Evolutionary conservation across 2,329 filamentous ascomycete species (phyloP), one percentile per base, ranked within the genome.

Genomic region (Aspergillus melleus): DNA sequence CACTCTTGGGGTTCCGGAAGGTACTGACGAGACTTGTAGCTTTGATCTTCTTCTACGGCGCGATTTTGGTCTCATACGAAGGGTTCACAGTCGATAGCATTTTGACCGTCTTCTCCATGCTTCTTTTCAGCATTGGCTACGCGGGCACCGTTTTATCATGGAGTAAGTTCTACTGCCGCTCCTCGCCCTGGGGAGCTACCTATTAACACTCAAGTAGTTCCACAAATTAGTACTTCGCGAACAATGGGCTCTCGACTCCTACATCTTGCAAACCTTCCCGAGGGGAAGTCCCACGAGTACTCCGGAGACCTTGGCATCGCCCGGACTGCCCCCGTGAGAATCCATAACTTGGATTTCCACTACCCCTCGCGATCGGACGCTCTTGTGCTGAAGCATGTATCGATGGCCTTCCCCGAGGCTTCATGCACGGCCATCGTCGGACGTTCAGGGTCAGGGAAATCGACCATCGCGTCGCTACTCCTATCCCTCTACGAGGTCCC

Each of bases 371-470:
- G 83, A 0, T 81, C 81, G 0, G 73, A 79, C 1, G 78, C 78
- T 0, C 70, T 72, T 0, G 84, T 91, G 0, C 79, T 97, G 2
- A 80, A 81, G 10, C 79, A 85, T 22, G 73, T 96, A n/a, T 86
- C 81, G n/a, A 78, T 96, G 8, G 78, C 76, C 0, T 84, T 97
- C 54, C 71, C 80, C 1, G 74, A 83, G 0, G 87, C 88, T 22
- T 86, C 84, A 4, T 90, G 86, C 65, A 88, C 88, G 0, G 92
- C 91, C 2, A 86, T 98, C 20, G 92, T 96, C 2, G 93, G 94
- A 1, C 79, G 85, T 0, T 96, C 92, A 0, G 94, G 95, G 0
- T 91, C 89, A n/a, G 94, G 95, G 1, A 98, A 99, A 77, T 93
- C 90, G 14, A 97, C 94, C 0, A 82, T 97, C 39, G 83, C 89